phyloP scores from a whole-genome alignment of 2,329 filamentous ascomycete species.

The Rutstroemia sp. region DNA sequence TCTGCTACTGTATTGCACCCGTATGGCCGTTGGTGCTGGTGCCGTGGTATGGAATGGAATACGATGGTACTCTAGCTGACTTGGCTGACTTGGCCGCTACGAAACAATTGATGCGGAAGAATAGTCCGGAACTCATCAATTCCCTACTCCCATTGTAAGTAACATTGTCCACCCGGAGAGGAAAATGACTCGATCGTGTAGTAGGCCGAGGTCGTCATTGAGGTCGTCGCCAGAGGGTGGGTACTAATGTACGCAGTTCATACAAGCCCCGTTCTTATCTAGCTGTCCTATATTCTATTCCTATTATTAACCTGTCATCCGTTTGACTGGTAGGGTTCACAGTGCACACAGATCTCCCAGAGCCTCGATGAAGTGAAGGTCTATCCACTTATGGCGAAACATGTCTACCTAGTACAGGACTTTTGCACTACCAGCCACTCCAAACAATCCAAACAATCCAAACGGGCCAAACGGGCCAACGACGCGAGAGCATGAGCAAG shows the following conservation, averaged over 20 bases:
- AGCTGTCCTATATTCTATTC: too few relatives aligned
- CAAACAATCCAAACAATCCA: constrained; percentile 3
- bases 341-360: too few relatives aligned
- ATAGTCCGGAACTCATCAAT: not conserved
- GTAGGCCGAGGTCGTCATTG: too few relatives aligned
- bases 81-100: not conserved
- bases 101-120: not conserved
- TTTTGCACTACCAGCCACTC: not conserved
- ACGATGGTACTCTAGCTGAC: too few relatives aligned
- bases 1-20: too few relatives aligned
- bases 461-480: not conserved
- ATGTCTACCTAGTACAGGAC: not conserved
- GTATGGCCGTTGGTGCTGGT: too few relatives aligned
- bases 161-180: not conserved
- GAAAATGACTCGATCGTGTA: not conserved
- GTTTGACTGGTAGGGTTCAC: not conserved
- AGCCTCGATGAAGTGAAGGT: too few relatives aligned
- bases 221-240: too few relatives aligned
- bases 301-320: constrained; percentile 8
- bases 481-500: not conserved
- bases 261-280: too few relatives aligned
- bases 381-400: too few relatives aligned
- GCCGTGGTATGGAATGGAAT: too few relatives aligned
- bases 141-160: not conserved
- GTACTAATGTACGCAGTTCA: too few relatives aligned